Evolutionary conservation across 345 rosid genomes (phyloP), one percentile per base, ranked within the genome.

Genomic region (Citrus mangshanensis): DNA sequence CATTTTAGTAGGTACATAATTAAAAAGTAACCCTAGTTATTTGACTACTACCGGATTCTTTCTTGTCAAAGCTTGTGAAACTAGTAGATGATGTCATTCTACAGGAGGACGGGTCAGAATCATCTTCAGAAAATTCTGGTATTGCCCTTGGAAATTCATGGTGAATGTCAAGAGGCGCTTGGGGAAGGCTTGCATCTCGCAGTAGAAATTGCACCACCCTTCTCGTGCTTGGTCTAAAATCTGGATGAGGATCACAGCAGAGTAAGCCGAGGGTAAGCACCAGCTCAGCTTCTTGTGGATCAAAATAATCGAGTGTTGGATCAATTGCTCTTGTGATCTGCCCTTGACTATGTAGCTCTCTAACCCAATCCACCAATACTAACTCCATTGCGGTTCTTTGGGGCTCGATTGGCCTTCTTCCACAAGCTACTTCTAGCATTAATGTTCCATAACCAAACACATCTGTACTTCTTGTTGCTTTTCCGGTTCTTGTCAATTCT

Each of bases 381-480:
- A 79, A 78, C 68, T 86, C 85, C 66, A 70, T 81, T 3, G 83
- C 84, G 24, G 59, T 70, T n/a, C 81, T 83, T 12, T 77, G 72
- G 6, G 85, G 69, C 60, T 86, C 85, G 9, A 81, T 65, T 25
- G 88, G 86, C 38, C 81, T 83, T 76, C 88, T 83, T 32, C 88
- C 83, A 46, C 88, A 81, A 1, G 68, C 88, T 2, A 81, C 81
- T 71, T 86, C 88, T 4, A 86, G 81, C 61, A 86, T 59, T 4
- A 86, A 32, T 2, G 81, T 82, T 18, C 88, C 86, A 67, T 70
- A 86, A 24, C 81, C 83, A 77, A 69, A 86, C 64, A 83, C 80
- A 81, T 86, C 83, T 6, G 83, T 79, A 27, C 83, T 77, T 32
- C 73, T 70, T 13, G 85, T 77, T 6, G 88, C 80, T 71, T 81